Evolutionary conservation across 495 filamentous ascomycete species (phyloP).

Genomic region (Sabuloglossum arenarium): DNA sequence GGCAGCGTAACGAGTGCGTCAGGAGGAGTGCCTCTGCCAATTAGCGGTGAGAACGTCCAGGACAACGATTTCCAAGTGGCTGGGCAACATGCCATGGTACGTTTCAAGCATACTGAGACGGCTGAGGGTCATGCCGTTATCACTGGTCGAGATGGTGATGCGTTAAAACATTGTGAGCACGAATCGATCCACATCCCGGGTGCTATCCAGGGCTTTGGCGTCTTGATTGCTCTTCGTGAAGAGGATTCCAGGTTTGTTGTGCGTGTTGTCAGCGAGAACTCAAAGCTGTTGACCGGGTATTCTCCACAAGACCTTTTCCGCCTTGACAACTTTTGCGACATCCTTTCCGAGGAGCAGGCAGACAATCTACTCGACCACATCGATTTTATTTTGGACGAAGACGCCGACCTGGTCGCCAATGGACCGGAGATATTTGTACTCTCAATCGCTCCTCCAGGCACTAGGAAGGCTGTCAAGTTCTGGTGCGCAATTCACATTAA

Average conservation of each 20-base stretch:
- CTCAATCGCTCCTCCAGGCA: conserved; percentile 33
- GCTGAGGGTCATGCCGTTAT: conserved; percentile 71
- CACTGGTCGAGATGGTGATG: conserved; percentile 53
- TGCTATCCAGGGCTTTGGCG: conserved; percentile 70
- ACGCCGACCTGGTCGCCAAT: conserved; percentile 45
- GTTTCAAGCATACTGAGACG: conserved; percentile 63
- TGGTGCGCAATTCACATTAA: conserved; percentile 82
- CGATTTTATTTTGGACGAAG: conserved; percentile 69
- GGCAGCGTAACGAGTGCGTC: background rate
- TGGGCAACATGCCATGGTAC: conserved; percentile 33
- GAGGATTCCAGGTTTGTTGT: conserved; percentile 45
- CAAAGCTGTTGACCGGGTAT: conserved; percentile 54
- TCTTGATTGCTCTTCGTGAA: conserved; percentile 52
- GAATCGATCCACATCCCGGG: conserved; percentile 86
- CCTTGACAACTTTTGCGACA: conserved; percentile 53
- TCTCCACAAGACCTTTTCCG: conserved; percentile 58
- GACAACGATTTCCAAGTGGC: no score
- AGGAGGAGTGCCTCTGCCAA: background rate
- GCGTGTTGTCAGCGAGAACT: conserved; percentile 78
- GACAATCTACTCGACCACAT: conserved; percentile 72
- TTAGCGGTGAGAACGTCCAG: background rate
- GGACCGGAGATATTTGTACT: conserved; percentile 84
- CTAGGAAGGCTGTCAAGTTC: conserved; percentile 35
- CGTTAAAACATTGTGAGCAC: conserved; percentile 66
- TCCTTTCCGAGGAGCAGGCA: conserved; percentile 61